phyloP scores from a whole-genome alignment of 345 rosid genomes.

The Brassica cretica region DNA sequence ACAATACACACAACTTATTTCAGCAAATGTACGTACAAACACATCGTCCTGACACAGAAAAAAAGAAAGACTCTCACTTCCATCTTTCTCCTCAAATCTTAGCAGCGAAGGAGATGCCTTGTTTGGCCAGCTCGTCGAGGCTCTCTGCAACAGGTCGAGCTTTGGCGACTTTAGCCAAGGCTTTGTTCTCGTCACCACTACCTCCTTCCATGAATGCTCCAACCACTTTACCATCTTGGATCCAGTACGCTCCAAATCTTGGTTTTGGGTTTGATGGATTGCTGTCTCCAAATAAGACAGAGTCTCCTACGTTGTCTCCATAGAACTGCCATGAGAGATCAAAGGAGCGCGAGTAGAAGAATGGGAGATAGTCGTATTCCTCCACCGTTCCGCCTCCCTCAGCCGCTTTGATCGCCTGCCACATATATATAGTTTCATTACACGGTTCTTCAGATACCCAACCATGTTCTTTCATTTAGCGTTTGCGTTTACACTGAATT shows the following conservation, averaged over 20 bases:
- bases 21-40: constrained; percentile 7
- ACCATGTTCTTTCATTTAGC: background rate
- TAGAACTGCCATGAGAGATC: constrained; percentile 97
- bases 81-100: constrained; percentile 59
- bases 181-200: constrained; percentile 80
- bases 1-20: constrained; percentile 14
- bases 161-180: constrained; percentile 85
- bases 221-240: constrained; percentile 77
- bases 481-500: background rate
- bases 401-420: constrained; percentile 73
- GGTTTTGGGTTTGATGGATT: constrained; percentile 59
- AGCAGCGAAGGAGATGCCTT: constrained; percentile 81
- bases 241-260: constrained; percentile 89
- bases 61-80: background rate
- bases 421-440: background rate
- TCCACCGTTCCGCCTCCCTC: constrained; percentile 70
- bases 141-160: constrained; percentile 61
- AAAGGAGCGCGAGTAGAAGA: constrained; percentile 92
- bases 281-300: constrained; percentile 78
- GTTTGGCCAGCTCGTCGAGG: constrained; percentile 57
- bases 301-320: constrained; percentile 92
- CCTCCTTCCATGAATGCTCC: constrained; percentile 96
- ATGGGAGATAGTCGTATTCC: constrained; percentile 90
- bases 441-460: background rate
- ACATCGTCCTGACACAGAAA: constrained; percentile 1